Evolutionary conservation across 2,329 filamentous ascomycete species (phyloP), one percentile per base, ranked within the genome.

Genomic region (Phaeophleospora eucalypticola): DNA sequence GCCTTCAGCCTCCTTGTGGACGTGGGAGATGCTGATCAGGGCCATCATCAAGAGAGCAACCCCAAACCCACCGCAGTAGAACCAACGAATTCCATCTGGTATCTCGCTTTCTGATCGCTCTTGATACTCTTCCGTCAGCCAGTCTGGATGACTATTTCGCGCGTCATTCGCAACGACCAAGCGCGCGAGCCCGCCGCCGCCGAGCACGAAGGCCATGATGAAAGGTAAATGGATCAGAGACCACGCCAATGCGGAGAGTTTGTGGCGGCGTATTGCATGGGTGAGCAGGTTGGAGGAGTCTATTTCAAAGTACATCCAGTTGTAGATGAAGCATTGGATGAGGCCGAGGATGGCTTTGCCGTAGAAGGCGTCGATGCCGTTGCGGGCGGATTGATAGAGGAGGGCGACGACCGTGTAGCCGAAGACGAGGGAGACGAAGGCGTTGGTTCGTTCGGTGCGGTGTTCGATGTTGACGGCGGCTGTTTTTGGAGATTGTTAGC

Each of bases 381-480:
- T 61, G 1, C 70, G 71, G 8, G 70, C 69, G 50, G 74, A 81
- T 56, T 83, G 80, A 58, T 80, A 83, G 34, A 83, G 67, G 29
- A 83, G 69, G 0, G 76, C 79, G 20, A 84, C 73, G 18, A 84
- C 80, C 1, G 76, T 80, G 54, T 83, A 83, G 14, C 82, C 81
- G 54, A 84, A 78, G 1, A 85, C 80, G 2, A 84, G 68, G 0
- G 80, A 78, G 0, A 84, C 78, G 57, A 84, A 85, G 0, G 81
- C 81, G 46, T 79, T 79, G 21, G 78, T 84, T 4, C 82, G 70
- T 62, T 84, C 81, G 3, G 81, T 79, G 45, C 79, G 76, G 62
- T 85, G 82, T 64, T 84, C 82, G 52, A 84, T 84, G 54, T 83
- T 84, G 38, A 79, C 68, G 0, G 60, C 61, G 20, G 48, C 21